These are phyloP conservation scores for Aspergillus tubingensis DNA, from an alignment of 2,329 filamentous ascomycete genomes.

Conservation along the genomic window DNA sequence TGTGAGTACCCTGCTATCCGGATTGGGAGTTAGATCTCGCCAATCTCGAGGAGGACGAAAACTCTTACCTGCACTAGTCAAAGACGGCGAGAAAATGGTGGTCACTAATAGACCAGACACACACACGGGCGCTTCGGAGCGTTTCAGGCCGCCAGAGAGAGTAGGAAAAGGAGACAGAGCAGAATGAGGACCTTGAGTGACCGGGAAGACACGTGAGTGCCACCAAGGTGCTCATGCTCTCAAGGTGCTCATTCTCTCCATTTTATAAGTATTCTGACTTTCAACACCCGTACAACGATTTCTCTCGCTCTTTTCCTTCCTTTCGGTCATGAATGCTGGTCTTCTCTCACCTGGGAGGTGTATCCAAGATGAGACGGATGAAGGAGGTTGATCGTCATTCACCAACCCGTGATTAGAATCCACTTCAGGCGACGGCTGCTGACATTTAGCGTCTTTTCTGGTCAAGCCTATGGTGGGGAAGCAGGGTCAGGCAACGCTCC, in stretches of 20 bases:
- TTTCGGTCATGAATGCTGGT: not conserved
- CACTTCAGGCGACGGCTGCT: not conserved
- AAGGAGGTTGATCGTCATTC: not conserved
- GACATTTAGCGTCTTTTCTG: not conserved
- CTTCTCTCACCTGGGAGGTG: not conserved
- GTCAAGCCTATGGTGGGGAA: not conserved
- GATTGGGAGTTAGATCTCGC: not conserved
- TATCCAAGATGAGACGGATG: not conserved
- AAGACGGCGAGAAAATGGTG: not conserved
- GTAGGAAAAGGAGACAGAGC: not conserved
- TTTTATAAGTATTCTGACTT: conserved; percentile 3
- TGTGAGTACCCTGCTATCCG: not conserved
- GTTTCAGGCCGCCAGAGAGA: not conserved
- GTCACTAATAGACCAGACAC: not conserved
- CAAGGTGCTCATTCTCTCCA: conserved; percentile 10
- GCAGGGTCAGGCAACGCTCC: not conserved
- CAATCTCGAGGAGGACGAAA: not conserved
- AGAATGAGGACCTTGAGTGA: conserved; percentile 7
- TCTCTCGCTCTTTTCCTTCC: not conserved
- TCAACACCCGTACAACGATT: not conserved
- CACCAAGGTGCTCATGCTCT: conserved; percentile 13
- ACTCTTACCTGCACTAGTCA: conserved; percentile 1
- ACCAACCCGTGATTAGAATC: not conserved
- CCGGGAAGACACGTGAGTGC: conserved; percentile 8
- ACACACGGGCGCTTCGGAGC: not conserved